A percentile compares a stretch with the other conserved stretches of the same genome.
These are phyloP conservation scores for Globisporangium orthogonon DNA, from an alignment of 352 stramenopile species.

Conservation along the genomic window DNA sequence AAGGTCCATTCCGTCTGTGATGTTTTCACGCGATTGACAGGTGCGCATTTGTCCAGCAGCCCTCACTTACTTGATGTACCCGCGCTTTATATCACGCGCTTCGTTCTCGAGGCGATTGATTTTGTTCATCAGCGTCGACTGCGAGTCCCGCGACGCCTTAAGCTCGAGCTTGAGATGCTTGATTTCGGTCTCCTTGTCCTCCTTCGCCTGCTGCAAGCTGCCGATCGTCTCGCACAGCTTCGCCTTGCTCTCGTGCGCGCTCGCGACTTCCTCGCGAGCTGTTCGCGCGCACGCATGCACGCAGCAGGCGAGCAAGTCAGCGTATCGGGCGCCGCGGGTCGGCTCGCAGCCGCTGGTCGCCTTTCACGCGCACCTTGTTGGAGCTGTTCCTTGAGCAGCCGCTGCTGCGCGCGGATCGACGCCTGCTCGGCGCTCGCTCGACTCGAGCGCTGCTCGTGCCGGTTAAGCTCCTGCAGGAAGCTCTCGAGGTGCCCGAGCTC, in stretches of 20 bases:
- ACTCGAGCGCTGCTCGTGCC: slow-evolving; percentile 37
- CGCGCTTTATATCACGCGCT: slow-evolving; percentile 34
- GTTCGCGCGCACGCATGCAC: neutral
- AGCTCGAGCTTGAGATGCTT: slow-evolving; percentile 38
- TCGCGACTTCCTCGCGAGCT: slow-evolving; percentile 56
- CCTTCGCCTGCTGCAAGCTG: slow-evolving; percentile 38
- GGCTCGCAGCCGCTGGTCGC: too few relatives aligned
- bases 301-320: neutral
- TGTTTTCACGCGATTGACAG: neutral
- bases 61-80: slow-evolving; percentile 43
- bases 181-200: slow-evolving; percentile 36
- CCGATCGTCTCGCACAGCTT: slow-evolving; percentile 59
- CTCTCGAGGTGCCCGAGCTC: slow-evolving; percentile 42
- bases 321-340: too few relatives aligned
- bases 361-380: slow-evolving; percentile 21
- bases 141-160: slow-evolving; percentile 34
- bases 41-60: neutral
- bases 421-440: slow-evolving; percentile 36
- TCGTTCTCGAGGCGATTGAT: slow-evolving; percentile 30
- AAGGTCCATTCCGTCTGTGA: neutral
- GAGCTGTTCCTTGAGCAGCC: slow-evolving; percentile 54
- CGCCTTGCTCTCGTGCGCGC: slow-evolving; percentile 31
- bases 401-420: slow-evolving; percentile 36
- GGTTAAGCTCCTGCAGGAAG: slow-evolving; percentile 46
- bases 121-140: slow-evolving; percentile 38